Percentiles rank a stretch among this genome's conserved stretches.
These are phyloP conservation scores for Dryas octopetala DNA, from an alignment of 306 rosid species.

Conservation along the genomic window DNA sequence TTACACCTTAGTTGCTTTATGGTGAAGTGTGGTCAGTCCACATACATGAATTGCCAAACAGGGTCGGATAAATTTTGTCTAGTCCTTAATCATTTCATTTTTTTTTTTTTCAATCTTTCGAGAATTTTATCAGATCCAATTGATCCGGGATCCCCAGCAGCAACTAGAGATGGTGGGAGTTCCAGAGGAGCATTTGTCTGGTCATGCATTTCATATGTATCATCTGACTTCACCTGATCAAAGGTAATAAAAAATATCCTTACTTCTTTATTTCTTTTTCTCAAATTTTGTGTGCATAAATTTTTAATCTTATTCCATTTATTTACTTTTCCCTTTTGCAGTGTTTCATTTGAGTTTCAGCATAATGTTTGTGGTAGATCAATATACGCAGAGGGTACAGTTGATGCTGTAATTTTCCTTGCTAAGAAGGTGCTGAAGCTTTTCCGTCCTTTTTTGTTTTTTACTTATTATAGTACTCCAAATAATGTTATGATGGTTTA, in stretches of 20 bases:
- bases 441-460: conserved; percentile 16
- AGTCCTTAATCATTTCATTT: conserved; percentile 11
- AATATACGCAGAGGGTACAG: conserved; percentile 90
- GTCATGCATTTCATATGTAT: conserved; percentile 92
- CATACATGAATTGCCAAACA: background rate
- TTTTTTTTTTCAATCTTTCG: background rate
- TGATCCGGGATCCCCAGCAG: conserved; percentile 77
- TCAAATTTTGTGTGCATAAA: conserved; percentile 2
- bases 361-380: conserved; percentile 97
- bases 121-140: conserved; percentile 52
- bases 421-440: conserved; percentile 67
- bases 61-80: background rate
- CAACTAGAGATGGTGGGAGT: conserved; percentile 88
- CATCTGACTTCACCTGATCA: conserved; percentile 79
- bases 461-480: conserved; percentile 6
- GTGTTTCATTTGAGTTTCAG: conserved; percentile 94
- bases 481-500: background rate
- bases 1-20: background rate
- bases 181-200: conserved; percentile 81
- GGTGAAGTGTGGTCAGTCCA: background rate
- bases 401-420: conserved; percentile 80
- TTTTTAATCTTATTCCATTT: background rate
- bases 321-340: conserved; percentile 35
- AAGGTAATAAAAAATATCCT: conserved; percentile 50
- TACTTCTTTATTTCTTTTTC: conserved; percentile 5